Evolutionary conservation across 305 asterid genomes (phyloP).

Genomic region (Fraxinus sp.): DNA sequence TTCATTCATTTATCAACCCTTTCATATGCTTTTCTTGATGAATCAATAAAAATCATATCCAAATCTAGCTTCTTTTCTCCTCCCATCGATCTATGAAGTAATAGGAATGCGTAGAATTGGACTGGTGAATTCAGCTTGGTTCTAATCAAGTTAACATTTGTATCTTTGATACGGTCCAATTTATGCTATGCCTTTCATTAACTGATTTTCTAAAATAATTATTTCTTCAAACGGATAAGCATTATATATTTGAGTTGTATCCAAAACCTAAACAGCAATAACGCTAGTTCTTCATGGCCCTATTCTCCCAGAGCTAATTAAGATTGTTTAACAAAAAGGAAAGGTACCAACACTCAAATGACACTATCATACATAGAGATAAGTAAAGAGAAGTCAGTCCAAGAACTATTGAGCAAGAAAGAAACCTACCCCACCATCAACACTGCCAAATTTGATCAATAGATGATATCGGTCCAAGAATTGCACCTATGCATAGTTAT

Average conservation of each 20-base stretch:
- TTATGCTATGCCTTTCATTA: not conserved
- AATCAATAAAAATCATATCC: not conserved
- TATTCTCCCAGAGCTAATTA: not conserved
- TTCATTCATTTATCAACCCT: not conserved
- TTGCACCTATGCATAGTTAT: conserved; percentile 67
- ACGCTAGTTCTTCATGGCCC: not conserved
- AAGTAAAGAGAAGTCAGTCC: conserved; percentile 5
- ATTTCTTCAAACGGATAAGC: not conserved
- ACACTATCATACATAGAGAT: not conserved
- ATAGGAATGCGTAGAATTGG: not conserved
- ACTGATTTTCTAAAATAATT: not conserved
- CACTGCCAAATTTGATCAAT: conserved; percentile 93
- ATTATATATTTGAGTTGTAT: not conserved
- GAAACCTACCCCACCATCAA: conserved; percentile 90
- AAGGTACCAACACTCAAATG: not conserved
- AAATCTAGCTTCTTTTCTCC: not conserved
- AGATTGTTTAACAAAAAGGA: conserved; percentile 4
- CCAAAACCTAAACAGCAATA: not conserved
- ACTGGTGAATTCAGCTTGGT: not conserved
- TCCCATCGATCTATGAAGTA: not conserved
- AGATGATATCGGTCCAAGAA: conserved; percentile 90
- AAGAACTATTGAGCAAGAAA: conserved; percentile 20
- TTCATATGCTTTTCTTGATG: not conserved
- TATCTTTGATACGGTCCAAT: not conserved
- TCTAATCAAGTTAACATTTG: not conserved